Percentiles rank a stretch among this genome's conserved stretches.
Conservation (phyloP, 2,329 filamentous ascomycete species). For the Ambrosiella cleistominuta region DNA sequence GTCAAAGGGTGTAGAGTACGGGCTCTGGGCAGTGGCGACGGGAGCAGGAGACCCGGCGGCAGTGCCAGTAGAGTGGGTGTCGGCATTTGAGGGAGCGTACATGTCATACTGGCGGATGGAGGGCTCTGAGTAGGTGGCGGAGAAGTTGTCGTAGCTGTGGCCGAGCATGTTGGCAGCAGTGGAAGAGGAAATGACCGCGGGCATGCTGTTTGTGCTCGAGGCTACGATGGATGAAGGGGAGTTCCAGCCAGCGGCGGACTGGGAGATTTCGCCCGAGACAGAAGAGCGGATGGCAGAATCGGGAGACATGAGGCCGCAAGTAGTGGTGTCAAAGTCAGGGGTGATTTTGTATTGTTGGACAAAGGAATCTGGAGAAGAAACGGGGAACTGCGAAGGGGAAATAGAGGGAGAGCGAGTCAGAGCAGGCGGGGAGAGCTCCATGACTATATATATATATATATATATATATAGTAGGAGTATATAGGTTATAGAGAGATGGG, state of each 20-base stretch:
- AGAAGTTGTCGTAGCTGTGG: conserved; percentile 32
- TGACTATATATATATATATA: conserved; percentile 5
- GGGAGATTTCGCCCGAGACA: conserved; percentile 21
- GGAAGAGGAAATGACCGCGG: conserved; percentile 28
- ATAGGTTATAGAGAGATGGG: neutral
- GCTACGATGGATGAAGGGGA: conserved; percentile 24
- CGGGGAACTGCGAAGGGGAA: conserved; percentile 26
- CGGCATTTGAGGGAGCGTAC: conserved; percentile 5
- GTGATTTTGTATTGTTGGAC: conserved; percentile 24
- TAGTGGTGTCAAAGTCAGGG: neutral
- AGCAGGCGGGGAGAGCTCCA: conserved; percentile 16
- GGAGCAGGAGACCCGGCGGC: conserved; percentile 12
- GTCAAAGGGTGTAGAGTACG: conserved; percentile 6
- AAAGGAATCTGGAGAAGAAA: conserved; percentile 28
- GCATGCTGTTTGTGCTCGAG: conserved; percentile 20
- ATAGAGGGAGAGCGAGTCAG: conserved; percentile 15
- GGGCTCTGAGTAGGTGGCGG: conserved; percentile 18
- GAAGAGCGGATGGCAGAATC: conserved; percentile 16
- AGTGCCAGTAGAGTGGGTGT: conserved; percentile 4
- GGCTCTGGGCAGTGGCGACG: neutral
- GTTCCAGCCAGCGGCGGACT: conserved; percentile 28
- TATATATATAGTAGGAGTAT: neutral
- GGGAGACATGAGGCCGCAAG: neutral
- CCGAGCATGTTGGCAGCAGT: conserved; percentile 15
- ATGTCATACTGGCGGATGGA: conserved; percentile 29